Percentiles rank a stretch among this genome's conserved stretches.
These are phyloP conservation scores for Microcos paniculata DNA, from an alignment of 345 rosid genomes.

Conservation along the genomic window DNA sequence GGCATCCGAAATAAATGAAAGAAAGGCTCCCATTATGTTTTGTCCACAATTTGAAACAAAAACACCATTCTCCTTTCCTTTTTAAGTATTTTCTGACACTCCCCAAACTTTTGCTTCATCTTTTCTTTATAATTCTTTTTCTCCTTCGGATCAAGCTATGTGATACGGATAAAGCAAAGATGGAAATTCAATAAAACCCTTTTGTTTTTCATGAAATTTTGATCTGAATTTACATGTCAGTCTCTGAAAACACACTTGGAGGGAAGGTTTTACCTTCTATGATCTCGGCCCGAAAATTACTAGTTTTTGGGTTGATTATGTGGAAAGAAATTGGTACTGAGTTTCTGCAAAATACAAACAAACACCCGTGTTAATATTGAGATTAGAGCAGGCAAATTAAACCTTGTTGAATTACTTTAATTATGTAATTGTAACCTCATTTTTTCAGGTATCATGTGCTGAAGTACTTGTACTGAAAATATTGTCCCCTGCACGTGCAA, in stretches of 20 bases:
- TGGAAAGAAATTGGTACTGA: neutral
- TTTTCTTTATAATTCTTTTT: too few species aligned
- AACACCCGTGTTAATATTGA: neutral
- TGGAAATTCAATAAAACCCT: too few species aligned
- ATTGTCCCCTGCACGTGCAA: conserved; percentile 34
- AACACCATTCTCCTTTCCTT: neutral
- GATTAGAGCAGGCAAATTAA: neutral
- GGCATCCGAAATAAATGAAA: neutral
- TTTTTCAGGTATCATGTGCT: conserved; percentile 11
- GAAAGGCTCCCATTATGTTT: neutral
- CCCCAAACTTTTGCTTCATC: neutral
- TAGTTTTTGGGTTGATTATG: too few species aligned
- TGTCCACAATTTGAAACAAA: neutral
- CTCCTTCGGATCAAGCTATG: too few species aligned
- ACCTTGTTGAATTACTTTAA: neutral
- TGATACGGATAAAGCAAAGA: too few species aligned
- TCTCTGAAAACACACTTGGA: too few species aligned
- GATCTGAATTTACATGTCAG: too few species aligned
- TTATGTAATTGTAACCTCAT: neutral
- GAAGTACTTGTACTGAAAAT: conserved; percentile 10
- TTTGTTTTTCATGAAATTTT: too few species aligned
- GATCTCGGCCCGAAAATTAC: too few species aligned
- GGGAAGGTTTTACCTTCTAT: too few species aligned
- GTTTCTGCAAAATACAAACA: neutral
- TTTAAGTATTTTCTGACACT: too few species aligned